These are phyloP conservation scores for Olyra latifolia DNA, from an alignment of 176 grass and related monocot genomes.

Conservation along the genomic window DNA sequence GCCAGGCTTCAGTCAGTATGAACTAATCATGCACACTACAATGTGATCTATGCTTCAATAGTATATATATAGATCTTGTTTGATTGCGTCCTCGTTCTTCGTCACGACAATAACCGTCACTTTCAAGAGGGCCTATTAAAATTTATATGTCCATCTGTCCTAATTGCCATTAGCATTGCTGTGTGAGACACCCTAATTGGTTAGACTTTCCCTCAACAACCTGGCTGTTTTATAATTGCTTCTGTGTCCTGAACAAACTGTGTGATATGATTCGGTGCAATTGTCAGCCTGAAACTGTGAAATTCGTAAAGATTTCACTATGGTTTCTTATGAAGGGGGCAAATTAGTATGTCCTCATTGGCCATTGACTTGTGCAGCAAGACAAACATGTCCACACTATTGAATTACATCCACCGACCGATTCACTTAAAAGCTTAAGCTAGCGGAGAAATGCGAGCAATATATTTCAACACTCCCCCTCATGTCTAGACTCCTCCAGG, in stretches of 20 bases:
- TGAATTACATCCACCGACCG: too few species aligned
- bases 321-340: background rate
- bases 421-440: too few species aligned
- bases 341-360: background rate
- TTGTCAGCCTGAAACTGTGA: background rate
- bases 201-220: background rate
- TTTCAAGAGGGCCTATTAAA: conserved; percentile 18
- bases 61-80: conserved; percentile 13
- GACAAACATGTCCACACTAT: too few species aligned
- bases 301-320: background rate
- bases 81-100: background rate
- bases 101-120: conserved; percentile 28
- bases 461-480: too few species aligned
- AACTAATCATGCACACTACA: conserved; percentile 27
- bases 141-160: background rate
- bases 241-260: background rate
- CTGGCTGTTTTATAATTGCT: conserved; percentile 12
- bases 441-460: too few species aligned
- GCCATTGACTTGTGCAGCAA: background rate
- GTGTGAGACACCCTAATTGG: conserved; percentile 15
- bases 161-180: background rate
- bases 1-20: conserved; percentile 28
- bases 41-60: conserved; percentile 10
- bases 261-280: background rate
- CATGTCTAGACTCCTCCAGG: too few species aligned